Evolutionary conservation across 352 stramenopile species (phyloP).

Genomic region (Phytophthora sp.): DNA sequence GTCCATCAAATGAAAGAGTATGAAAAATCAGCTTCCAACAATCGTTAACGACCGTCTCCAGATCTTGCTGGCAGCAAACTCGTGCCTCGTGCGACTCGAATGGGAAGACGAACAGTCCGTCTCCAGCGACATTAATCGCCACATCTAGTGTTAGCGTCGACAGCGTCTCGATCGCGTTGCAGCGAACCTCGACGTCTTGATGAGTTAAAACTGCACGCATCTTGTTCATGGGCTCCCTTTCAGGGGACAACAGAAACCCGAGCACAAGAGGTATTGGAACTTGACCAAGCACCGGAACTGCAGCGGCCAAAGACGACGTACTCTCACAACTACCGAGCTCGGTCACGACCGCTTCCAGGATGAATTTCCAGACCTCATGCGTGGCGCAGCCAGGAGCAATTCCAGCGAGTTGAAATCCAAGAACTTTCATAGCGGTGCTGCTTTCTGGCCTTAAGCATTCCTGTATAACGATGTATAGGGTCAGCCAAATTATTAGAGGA

Average conservation of each 20-base stretch:
- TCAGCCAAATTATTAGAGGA: background rate
- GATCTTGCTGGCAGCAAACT: slow-evolving; percentile 82
- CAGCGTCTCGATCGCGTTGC: slow-evolving; percentile 63
- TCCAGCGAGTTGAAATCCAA: slow-evolving; percentile 71
- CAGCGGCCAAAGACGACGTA: slow-evolving; percentile 49
- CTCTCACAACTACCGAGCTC: slow-evolving; percentile 81
- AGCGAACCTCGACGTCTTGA: slow-evolving; percentile 66
- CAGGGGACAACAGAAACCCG: slow-evolving; percentile 62
- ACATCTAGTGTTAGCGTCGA: slow-evolving; percentile 59
- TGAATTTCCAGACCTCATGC: slow-evolving; percentile 62
- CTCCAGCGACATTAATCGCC: slow-evolving; percentile 54
- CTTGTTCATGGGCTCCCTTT: slow-evolving; percentile 85
- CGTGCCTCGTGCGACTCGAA: slow-evolving; percentile 87
- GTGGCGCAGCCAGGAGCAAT: slow-evolving; percentile 64
- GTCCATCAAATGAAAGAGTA: slow-evolving; percentile 42
- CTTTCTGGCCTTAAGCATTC: slow-evolving; percentile 78
- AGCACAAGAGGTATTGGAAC: slow-evolving; percentile 68
- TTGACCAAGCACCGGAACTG: slow-evolving; percentile 61
- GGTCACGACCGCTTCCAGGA: slow-evolving; percentile 63
- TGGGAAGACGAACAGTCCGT: slow-evolving; percentile 71
- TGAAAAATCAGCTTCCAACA: slow-evolving; percentile 87
- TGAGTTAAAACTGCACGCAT: slow-evolving; percentile 71
- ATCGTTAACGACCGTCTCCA: slow-evolving; percentile 76
- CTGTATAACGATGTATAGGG: slow-evolving; percentile 16
- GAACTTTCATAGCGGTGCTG: slow-evolving; percentile 60